These are phyloP conservation scores for Nicotiana sylvestris DNA, from an alignment of 257 asterid genomes.

Conservation along the genomic window DNA sequence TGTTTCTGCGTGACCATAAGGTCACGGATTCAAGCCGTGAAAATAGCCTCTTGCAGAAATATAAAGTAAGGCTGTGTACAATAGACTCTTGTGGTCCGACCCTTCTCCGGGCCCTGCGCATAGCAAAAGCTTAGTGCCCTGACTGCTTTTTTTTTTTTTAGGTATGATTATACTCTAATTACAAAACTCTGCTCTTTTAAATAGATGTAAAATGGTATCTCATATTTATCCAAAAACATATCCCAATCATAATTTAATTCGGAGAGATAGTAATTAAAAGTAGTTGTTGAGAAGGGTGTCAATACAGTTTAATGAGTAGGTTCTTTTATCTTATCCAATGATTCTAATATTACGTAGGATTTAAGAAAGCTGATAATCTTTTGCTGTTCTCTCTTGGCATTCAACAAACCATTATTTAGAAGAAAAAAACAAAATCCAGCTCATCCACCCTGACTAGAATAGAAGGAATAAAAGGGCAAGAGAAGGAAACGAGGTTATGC, in stretches of 20 bases:
- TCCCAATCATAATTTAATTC: neutral
- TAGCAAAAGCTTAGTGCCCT: too few relatives aligned
- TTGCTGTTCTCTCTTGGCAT: neutral
- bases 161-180: too few relatives aligned
- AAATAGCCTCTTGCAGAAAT: too few relatives aligned
- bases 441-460: neutral
- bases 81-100: too few relatives aligned
- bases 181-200: too few relatives aligned
- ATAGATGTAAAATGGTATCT: neutral
- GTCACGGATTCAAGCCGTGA: too few relatives aligned
- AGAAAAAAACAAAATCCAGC: neutral
- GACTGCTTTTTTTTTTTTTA: too few relatives aligned
- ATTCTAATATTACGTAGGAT: neutral
- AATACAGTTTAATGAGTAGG: neutral
- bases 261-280: neutral
- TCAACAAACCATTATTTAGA: neutral
- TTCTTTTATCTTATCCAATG: neutral
- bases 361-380: neutral
- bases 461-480: neutral
- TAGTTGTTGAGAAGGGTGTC: neutral
- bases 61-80: too few relatives aligned
- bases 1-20: too few relatives aligned
- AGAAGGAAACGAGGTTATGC: neutral
- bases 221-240: neutral
- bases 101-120: too few relatives aligned